A percentile compares a stretch with the other conserved stretches of the same genome.
phyloP scores from a whole-genome alignment of 108 stramenopile species.

The Stephanodiscus minutulus region DNA sequence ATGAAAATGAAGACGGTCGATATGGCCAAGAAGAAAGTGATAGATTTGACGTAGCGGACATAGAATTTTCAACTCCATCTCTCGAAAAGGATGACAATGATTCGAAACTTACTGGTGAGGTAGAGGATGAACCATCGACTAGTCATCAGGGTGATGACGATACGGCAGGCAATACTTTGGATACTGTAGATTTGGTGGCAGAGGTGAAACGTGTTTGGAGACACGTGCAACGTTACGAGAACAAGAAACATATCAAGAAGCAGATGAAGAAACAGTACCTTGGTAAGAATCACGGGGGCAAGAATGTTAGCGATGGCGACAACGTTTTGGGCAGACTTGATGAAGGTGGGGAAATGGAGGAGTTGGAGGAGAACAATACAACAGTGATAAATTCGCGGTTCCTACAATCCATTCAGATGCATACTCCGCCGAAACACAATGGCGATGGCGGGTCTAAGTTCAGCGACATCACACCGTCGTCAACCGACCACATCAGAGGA shows the following conservation, averaged over 20 bases:
- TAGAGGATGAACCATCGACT: conserved; percentile 12
- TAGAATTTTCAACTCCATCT: conserved; percentile 11
- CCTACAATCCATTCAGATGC: not conserved
- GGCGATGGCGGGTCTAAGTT: not conserved
- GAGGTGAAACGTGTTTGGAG: conserved; percentile 51
- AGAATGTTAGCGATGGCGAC: not conserved
- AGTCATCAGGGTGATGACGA: conserved; percentile 26
- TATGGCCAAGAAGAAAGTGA: not conserved
- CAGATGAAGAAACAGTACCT: conserved; percentile 10
- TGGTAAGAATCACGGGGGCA: conserved; percentile 1
- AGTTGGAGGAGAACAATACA: too few relatives aligned
- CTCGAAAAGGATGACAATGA: not conserved
- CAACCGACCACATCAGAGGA: not conserved
- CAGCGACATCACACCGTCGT: conserved; percentile 1
- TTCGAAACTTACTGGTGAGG: conserved; percentile 31
- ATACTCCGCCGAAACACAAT: conserved; percentile 7
- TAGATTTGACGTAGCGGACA: conserved; percentile 10
- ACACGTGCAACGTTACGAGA: conserved; percentile 44
- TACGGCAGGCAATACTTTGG: conserved; percentile 36
- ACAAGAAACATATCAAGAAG: conserved; percentile 27
- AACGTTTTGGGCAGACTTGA: not conserved
- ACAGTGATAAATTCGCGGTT: too few relatives aligned
- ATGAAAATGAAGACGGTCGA: not conserved
- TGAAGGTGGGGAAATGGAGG: too few relatives aligned
- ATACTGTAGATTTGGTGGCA: conserved; percentile 44